Conservation (phyloP, 768 basidiomycete genomes). For the Rhizopogon vinicolor region DNA sequence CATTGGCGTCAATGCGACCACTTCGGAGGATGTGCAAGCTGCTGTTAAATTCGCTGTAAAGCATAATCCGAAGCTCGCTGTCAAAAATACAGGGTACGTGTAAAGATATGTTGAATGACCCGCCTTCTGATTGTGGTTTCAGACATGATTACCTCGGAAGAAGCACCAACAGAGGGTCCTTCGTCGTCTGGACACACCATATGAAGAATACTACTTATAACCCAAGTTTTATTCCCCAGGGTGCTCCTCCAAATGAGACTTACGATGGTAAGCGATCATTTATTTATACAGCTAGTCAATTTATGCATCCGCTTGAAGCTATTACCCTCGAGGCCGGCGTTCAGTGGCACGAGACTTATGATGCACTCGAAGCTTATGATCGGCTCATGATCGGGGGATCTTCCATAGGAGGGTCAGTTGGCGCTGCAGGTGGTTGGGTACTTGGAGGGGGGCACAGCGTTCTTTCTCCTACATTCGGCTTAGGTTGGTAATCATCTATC, state of each 20-base stretch:
- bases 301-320: slow-evolving; percentile 19
- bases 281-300: neutral
- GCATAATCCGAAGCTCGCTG: slow-evolving; percentile 12
- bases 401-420: slow-evolving; percentile 35
- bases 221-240: slow-evolving; percentile 26
- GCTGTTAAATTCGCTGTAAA: slow-evolving; percentile 16
- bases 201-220: slow-evolving; percentile 34
- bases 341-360: slow-evolving; percentile 41
- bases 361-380: slow-evolving; percentile 30
- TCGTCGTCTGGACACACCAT: slow-evolving; percentile 38
- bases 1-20: slow-evolving; percentile 18
- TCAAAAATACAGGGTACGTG: slow-evolving; percentile 21
- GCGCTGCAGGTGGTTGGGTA: slow-evolving; percentile 45
- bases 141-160: slow-evolving; percentile 29
- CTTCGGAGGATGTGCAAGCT: slow-evolving; percentile 13
- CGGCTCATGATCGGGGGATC: slow-evolving; percentile 44
- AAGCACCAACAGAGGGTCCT: slow-evolving; percentile 31
- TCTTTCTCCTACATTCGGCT: slow-evolving; percentile 35
- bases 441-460: slow-evolving; percentile 44
- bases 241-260: slow-evolving; percentile 14
- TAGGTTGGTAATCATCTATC: slow-evolving; percentile 24
- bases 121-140: neutral
- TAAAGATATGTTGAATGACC: neutral
- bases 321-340: slow-evolving; percentile 36
- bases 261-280: slow-evolving; percentile 15